A percentile compares a stretch with the other conserved stretches of the same genome.
phyloP scores from a whole-genome alignment of 257 asterid species.

The Echites panduratus region DNA sequence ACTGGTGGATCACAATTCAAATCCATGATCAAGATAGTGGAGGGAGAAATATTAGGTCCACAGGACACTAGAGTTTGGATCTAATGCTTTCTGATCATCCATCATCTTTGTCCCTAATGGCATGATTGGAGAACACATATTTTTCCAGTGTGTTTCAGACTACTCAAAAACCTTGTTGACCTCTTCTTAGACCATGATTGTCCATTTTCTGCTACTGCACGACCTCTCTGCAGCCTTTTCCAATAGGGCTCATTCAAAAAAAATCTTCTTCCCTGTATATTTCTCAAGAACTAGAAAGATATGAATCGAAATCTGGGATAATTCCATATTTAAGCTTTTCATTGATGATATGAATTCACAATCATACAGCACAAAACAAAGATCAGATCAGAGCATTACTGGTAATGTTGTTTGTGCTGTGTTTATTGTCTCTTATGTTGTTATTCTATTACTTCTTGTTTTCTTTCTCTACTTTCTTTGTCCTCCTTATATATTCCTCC shows the following conservation, averaged over 20 bases:
- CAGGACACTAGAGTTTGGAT: constrained; percentile 1
- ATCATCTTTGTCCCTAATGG: constrained; percentile 13
- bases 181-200: neutral
- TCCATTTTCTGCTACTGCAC: neutral
- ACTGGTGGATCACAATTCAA: constrained; percentile 16
- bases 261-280: too few species aligned
- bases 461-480: too few species aligned
- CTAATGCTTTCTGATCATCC: constrained; percentile 9
- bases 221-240: neutral
- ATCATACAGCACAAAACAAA: constrained; percentile 9
- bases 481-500: too few species aligned
- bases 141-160: constrained; percentile 5
- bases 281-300: too few species aligned
- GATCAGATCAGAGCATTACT: neutral
- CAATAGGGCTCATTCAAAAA: too few species aligned
- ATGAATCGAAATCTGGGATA: too few species aligned
- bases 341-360: constrained; percentile 1
- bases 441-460: too few species aligned
- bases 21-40: constrained; percentile 15
- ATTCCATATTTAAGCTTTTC: too few species aligned
- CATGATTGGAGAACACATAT: constrained; percentile 7
- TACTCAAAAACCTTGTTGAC: constrained; percentile 4
- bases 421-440: neutral
- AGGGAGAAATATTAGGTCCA: constrained; percentile 18
- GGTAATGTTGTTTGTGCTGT: constrained; percentile 4